Percentiles rank a stretch among this genome's conserved stretches.
phyloP scores from a whole-genome alignment of 2,329 filamentous ascomycete genomes.

The Beauveria bassiana region DNA sequence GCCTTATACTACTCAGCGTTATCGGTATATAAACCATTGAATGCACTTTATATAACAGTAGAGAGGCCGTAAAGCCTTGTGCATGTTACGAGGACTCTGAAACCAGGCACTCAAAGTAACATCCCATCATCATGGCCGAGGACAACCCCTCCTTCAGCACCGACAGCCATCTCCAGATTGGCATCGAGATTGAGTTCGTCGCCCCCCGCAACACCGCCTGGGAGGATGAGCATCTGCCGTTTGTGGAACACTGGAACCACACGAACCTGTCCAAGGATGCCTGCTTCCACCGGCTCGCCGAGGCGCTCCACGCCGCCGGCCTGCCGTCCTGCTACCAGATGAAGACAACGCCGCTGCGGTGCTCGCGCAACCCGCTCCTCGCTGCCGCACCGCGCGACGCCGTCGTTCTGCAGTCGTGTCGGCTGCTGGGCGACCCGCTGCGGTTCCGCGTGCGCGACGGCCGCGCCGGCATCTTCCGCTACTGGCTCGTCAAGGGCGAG shows the following conservation, averaged over 20 bases:
- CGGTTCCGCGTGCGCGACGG: neutral
- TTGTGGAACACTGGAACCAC: neutral
- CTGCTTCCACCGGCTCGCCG: constrained; percentile 2
- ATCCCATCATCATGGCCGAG: neutral
- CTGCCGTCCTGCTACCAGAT: neutral
- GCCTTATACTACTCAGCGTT: neutral
- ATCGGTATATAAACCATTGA: neutral
- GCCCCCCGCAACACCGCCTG: constrained; percentile 2
- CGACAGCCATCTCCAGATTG: constrained; percentile 11
- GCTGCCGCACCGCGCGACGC: neutral
- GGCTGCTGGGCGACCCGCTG: neutral
- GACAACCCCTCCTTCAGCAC: neutral
- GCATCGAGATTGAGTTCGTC: constrained; percentile 16
- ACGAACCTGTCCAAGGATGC: neutral
- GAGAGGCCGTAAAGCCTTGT: neutral
- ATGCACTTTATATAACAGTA: neutral
- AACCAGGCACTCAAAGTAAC: too few species aligned
- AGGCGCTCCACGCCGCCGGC: neutral
- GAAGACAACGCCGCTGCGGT: neutral
- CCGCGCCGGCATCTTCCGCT: neutral
- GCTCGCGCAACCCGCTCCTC: neutral
- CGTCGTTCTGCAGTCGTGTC: neutral
- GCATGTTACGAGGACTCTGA: too few species aligned
- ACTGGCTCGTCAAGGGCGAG: constrained; percentile 1
- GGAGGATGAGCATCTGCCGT: neutral